Base-by-base conservation (phyloP, 306 rosid genomes). In the Spatholobus suberectus region DNA sequence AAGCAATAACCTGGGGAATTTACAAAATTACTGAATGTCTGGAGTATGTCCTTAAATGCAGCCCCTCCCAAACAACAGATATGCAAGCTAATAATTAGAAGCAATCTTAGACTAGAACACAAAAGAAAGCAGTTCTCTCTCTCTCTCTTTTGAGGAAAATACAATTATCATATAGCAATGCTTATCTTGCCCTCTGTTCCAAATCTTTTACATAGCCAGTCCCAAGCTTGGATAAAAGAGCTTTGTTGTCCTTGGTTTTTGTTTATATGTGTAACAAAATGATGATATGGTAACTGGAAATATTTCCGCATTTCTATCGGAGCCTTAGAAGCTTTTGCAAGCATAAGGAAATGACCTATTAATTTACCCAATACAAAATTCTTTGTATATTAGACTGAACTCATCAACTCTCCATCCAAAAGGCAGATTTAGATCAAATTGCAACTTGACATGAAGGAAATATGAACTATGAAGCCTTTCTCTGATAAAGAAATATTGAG, bases 21-120 rank as follows among this genome's bases (percentile, higher is more conserved):
- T 32, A 24, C 41, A 12, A 4, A 3, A 3, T 68, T 37, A 37
- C 14, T 63, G 12, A 14, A 29, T 63, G 5, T 63, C 43, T 63
- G 12, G 43, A 14, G 68, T 34, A 65, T 17, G 44, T 52, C 68
- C 51, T 52, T 37, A 23, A 26, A 75, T 55, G 52, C 37, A 54
- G 38, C 37, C 37, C 18, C 26, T 75, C 79, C 40, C 12, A 6
- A 75, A 58, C 70, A 75, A 13, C 69, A 75, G 38, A 51, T 37
- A 54, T 57, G 69, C 47, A 73, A 18, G n/a, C n/a, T n/a, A n/a
- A n/a, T n/a, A n/a, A n/a, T n/a, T n/a, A n/a, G n/a, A n/a, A n/a
- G n/a, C n/a, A n/a, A n/a, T n/a, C n/a, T n/a, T n/a, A n/a, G n/a
- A n/a, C n/a, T n/a, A n/a, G n/a, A n/a, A 40, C 11, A 40, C 11